phyloP scores from a whole-genome alignment of 2,329 filamentous ascomycete genomes.

The Aspergillus sp. region DNA sequence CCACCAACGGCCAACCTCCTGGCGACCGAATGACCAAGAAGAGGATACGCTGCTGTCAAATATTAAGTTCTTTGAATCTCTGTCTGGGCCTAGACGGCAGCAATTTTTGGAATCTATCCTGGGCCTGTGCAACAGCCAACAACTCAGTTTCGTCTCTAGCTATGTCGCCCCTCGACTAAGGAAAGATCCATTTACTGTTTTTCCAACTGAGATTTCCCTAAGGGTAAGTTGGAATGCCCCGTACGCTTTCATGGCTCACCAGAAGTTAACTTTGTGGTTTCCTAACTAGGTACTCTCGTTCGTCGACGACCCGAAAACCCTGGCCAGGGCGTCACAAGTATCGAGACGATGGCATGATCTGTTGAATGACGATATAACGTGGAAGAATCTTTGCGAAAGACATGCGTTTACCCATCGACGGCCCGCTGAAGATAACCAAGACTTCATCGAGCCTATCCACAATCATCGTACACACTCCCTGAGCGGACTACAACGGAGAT shows the following conservation, averaged over 20 bases:
- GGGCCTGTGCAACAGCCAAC: constrained; percentile 91
- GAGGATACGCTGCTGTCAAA: constrained; percentile 82
- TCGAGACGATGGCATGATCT: constrained; percentile 91
- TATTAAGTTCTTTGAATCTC: constrained; percentile 75
- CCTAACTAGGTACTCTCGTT: constrained; percentile 78
- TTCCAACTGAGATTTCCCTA: constrained; percentile 91
- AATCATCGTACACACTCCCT: constrained; percentile 24
- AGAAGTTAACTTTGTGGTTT: constrained; percentile 14
- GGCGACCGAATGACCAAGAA: constrained; percentile 55
- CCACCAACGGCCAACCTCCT: constrained; percentile 57
- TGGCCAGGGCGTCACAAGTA: constrained; percentile 93
- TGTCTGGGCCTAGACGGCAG: constrained; percentile 73
- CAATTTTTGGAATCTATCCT: constrained; percentile 82
- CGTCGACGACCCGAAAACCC: constrained; percentile 92
- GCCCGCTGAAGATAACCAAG: constrained; percentile 48
- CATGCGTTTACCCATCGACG: constrained; percentile 87
- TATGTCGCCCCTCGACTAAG: constrained; percentile 93
- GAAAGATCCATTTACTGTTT: constrained; percentile 89
- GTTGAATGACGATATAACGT: constrained; percentile 93
- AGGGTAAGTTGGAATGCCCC: constrained; percentile 57
- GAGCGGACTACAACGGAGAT: constrained; percentile 25
- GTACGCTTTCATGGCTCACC: background rate
- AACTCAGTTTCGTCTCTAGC: constrained; percentile 92
- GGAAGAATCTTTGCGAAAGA: constrained; percentile 96
- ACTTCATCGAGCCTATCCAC: constrained; percentile 37